Evolutionary conservation across 2,329 filamentous ascomycete species (phyloP).

Genomic region (Calonectria pseudoreteaudii): DNA sequence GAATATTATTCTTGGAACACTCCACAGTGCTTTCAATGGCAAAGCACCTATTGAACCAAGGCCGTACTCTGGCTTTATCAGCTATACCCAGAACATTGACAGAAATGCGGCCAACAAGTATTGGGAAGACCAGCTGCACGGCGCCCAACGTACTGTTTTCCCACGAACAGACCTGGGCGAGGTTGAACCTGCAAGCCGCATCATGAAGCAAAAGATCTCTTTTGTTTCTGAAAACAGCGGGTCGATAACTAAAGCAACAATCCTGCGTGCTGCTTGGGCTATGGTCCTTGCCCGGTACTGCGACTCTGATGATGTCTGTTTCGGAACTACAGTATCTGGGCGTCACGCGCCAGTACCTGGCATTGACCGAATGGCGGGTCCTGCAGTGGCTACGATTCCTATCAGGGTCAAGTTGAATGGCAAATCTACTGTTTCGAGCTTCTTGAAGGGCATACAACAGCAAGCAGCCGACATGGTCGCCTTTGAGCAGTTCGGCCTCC

Average conservation of each 20-base stretch:
- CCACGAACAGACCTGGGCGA: not conserved
- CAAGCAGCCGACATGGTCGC: constrained; percentile 31
- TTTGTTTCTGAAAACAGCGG: not conserved
- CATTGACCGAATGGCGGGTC: constrained; percentile 36
- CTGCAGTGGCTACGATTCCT: constrained; percentile 56
- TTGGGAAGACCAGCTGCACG: not conserved
- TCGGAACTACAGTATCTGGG: constrained; percentile 57
- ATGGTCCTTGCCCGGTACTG: constrained; percentile 63
- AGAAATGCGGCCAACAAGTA: not conserved
- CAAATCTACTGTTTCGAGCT: constrained; percentile 3
- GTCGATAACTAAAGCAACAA: constrained; percentile 22
- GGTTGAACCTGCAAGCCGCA: constrained; percentile 46
- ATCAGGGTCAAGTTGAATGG: constrained; percentile 53
- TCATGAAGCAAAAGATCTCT: constrained; percentile 60
- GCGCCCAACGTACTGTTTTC: constrained; percentile 6
- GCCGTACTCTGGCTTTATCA: constrained; percentile 1
- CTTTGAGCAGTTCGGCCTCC: constrained; percentile 35
- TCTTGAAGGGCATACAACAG: constrained; percentile 27
- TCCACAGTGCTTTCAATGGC: not conserved
- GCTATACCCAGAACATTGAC: not conserved
- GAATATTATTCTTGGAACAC: not conserved
- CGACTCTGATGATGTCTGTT: constrained; percentile 53
- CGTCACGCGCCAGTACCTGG: constrained; percentile 41
- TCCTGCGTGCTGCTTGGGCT: constrained; percentile 57
- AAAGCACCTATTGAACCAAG: not conserved